Conservation (phyloP, 2,329 filamentous ascomycete genomes). For the Aspergillus nomiae region DNA sequence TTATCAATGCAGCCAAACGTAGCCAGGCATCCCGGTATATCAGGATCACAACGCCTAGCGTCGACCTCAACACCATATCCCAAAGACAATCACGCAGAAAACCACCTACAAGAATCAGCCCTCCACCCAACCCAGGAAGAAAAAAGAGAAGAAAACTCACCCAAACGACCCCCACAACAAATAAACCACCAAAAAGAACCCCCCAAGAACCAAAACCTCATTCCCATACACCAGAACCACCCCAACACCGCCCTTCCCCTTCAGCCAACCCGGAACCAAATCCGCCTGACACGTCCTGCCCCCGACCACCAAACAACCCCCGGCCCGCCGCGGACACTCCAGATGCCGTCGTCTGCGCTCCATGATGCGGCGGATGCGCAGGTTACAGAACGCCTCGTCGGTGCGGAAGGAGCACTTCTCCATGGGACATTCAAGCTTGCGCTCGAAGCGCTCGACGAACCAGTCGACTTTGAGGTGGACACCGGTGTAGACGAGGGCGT, state of each 20-base stretch:
- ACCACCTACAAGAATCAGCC: background rate
- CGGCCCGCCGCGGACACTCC: conserved; percentile 35
- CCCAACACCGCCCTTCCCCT: conserved; percentile 20
- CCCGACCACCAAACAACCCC: conserved; percentile 42
- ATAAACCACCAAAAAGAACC: conserved; percentile 17
- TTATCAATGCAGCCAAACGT: background rate
- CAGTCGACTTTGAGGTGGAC: conserved; percentile 68
- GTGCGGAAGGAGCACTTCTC: conserved; percentile 45
- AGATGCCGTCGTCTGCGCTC: conserved; percentile 42
- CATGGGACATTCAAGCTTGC: conserved; percentile 68
- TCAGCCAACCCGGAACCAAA: conserved; percentile 33
- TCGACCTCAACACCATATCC: background rate
- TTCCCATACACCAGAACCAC: conserved; percentile 19
- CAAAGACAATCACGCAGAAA: background rate
- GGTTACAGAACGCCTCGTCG: conserved; percentile 45
- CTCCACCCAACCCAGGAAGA: background rate
- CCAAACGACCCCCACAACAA: conserved; percentile 13
- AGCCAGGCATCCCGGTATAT: background rate
- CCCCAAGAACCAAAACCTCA: conserved; percentile 27
- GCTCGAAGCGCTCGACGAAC: conserved; percentile 64
- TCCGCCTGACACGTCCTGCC: conserved; percentile 37
- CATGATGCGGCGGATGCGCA: conserved; percentile 45
- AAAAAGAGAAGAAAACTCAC: background rate
- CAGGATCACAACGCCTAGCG: no score
- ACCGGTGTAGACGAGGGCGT: conserved; percentile 65